Percentiles rank a stretch among this genome's conserved stretches.
Evolutionary conservation across 2,329 filamentous ascomycete genomes (phyloP).

Genomic region (Phialocephala subalpina): DNA sequence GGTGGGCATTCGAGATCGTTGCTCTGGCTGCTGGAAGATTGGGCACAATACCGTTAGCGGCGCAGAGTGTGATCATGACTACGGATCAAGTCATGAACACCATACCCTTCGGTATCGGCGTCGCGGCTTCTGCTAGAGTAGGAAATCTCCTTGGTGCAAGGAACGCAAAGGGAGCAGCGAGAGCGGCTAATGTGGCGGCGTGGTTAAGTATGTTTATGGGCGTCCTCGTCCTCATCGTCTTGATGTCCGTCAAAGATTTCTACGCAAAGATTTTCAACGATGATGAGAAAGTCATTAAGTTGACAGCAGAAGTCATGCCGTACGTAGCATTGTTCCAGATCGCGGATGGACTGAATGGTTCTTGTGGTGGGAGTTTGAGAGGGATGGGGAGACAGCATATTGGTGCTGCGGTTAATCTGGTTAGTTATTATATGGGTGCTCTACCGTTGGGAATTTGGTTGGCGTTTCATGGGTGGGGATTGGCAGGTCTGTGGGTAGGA

Average conservation of each 20-base stretch:
- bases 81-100: slow-evolving; percentile 82
- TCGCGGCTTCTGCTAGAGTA: slow-evolving; percentile 79
- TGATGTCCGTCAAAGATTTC: slow-evolving; percentile 75
- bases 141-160: slow-evolving; percentile 81
- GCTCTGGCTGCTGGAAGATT: slow-evolving; percentile 82
- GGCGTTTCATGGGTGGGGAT: slow-evolving; percentile 86
- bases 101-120: slow-evolving; percentile 85
- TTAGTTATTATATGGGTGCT: slow-evolving; percentile 86
- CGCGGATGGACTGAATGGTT: slow-evolving; percentile 85
- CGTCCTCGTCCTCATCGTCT: slow-evolving; percentile 67
- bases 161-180: slow-evolving; percentile 69
- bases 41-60: slow-evolving; percentile 80
- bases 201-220: slow-evolving; percentile 76
- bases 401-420: slow-evolving; percentile 80
- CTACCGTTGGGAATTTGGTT: slow-evolving; percentile 84
- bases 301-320: slow-evolving; percentile 82
- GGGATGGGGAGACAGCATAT: slow-evolving; percentile 90
- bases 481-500: slow-evolving; percentile 82
- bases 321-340: slow-evolving; percentile 92
- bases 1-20: slow-evolving; percentile 95
- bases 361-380: slow-evolving; percentile 80
- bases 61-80: slow-evolving; percentile 91
- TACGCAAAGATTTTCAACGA: slow-evolving; percentile 86
- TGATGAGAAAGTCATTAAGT: slow-evolving; percentile 72
- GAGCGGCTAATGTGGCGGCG: slow-evolving; percentile 79